A percentile compares a stretch with the other conserved stretches of the same genome.
These are phyloP conservation scores for Eleusine indica DNA, from an alignment of 176 grass and related monocot genomes.

Conservation along the genomic window DNA sequence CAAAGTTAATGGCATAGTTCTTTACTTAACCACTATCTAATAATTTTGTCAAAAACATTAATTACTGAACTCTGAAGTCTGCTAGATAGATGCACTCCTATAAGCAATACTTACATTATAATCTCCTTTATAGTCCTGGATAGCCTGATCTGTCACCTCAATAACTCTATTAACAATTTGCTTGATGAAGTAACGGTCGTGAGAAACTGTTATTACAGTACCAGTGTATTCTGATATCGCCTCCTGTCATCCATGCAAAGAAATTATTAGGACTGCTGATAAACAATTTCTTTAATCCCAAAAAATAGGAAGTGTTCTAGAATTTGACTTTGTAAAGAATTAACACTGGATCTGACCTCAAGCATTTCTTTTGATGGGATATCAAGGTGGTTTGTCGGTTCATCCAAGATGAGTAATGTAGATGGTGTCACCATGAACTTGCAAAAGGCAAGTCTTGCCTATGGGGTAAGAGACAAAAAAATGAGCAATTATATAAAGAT, in stretches of 20 bases:
- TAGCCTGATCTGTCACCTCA: constrained; percentile 78
- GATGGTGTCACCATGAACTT: constrained; percentile 99
- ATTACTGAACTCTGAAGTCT: background rate
- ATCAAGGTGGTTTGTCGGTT: constrained; percentile 99
- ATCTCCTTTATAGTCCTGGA: constrained; percentile 94
- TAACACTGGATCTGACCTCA: constrained; percentile 56
- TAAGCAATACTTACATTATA: constrained; percentile 76
- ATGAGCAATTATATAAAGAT: constrained; percentile 26
- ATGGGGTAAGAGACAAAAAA: constrained; percentile 19
- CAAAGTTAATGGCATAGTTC: background rate
- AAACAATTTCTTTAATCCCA: constrained; percentile 7
- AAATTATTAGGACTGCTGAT: constrained; percentile 30
- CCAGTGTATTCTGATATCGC: constrained; percentile 94
- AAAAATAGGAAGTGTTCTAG: background rate
- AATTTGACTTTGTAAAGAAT: constrained; percentile 25
- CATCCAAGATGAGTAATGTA: constrained; percentile 93
- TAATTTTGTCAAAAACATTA: background rate
- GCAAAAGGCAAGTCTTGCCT: constrained; percentile 97
- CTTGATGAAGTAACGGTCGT: constrained; percentile 93
- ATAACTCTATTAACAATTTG: constrained; percentile 98
- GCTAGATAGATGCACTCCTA: background rate
- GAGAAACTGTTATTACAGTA: constrained; percentile 94
- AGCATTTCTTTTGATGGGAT: constrained; percentile 99
- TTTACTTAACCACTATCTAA: background rate
- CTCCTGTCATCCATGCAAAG: constrained; percentile 62